Percentiles rank a stretch among this genome's conserved stretches.
Conservation (phyloP, 2,329 filamentous ascomycete species). For the Hypoxylon sp. region DNA sequence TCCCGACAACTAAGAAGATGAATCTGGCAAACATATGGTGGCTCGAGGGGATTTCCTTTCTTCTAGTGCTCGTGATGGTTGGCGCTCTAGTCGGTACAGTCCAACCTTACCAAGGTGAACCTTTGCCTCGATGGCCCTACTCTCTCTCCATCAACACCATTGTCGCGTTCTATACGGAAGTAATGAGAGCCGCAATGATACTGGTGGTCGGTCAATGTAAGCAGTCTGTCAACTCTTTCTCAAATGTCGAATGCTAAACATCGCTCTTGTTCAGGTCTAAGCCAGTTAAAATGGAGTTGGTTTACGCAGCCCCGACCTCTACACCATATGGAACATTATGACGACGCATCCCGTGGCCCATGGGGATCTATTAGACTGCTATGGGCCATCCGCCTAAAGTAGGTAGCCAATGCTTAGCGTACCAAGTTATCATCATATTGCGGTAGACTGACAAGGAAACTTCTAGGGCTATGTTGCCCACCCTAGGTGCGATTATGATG, state of each 20-base stretch:
- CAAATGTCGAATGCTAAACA: constrained; percentile 1
- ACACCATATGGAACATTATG: constrained; percentile 29
- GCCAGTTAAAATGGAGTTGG: constrained; percentile 35
- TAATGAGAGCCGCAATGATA: constrained; percentile 33
- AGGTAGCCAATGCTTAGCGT: not conserved
- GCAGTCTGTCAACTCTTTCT: not conserved
- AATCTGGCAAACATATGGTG: constrained; percentile 23
- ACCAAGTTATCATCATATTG: not conserved
- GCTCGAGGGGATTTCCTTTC: constrained; percentile 21
- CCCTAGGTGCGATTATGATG: constrained; percentile 26
- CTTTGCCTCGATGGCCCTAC: constrained; percentile 28
- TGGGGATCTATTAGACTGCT: constrained; percentile 26
- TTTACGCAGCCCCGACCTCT: constrained; percentile 26
- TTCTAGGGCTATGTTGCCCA: constrained; percentile 22
- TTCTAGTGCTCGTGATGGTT: constrained; percentile 26
- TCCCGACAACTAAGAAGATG: not conserved
- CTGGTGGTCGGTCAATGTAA: constrained; percentile 28
- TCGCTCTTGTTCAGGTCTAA: constrained; percentile 15
- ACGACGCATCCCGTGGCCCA: constrained; percentile 30
- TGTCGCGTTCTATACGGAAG: constrained; percentile 26
- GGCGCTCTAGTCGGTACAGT: constrained; percentile 24
- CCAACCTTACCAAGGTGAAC: constrained; percentile 18
- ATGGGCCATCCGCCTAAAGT: constrained; percentile 27
- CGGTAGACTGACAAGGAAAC: constrained; percentile 1
- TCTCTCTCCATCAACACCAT: constrained; percentile 25